A percentile compares a stretch with the other conserved stretches of the same genome.
phyloP scores from a whole-genome alignment of 306 rosid species.

The Corylus avellana region DNA sequence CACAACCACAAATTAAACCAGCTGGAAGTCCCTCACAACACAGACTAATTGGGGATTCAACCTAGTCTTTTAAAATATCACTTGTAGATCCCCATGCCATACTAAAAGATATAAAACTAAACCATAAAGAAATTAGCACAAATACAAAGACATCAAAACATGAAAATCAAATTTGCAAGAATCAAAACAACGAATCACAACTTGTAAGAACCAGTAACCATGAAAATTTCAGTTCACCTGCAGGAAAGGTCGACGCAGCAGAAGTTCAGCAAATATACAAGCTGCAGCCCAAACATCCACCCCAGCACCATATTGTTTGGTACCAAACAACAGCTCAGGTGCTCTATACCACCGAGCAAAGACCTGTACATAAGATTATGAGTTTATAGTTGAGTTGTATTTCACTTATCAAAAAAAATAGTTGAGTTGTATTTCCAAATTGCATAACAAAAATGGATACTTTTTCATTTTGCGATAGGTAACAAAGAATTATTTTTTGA shows the following conservation, averaged over 20 bases:
- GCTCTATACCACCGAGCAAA: slow-evolving; percentile 99
- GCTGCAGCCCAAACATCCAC: slow-evolving; percentile 99
- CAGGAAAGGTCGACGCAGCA: slow-evolving; percentile 88
- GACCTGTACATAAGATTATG: slow-evolving; percentile 49
- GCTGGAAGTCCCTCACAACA: no score
- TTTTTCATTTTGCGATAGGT: neutral
- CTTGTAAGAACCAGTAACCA: slow-evolving; percentile 4
- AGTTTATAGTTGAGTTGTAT: slow-evolving; percentile 13
- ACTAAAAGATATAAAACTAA: neutral
- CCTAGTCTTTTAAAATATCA: no score
- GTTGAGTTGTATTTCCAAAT: neutral
- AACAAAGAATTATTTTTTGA: neutral
- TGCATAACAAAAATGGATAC: neutral
- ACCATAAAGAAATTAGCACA: neutral
- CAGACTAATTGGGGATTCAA: no score
- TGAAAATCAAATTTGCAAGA: neutral
- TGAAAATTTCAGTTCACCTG: slow-evolving; percentile 54
- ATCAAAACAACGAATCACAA: neutral
- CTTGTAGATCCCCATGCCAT: no score
- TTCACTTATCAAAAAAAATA: neutral
- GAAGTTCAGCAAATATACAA: slow-evolving; percentile 91
- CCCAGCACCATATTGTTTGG: slow-evolving; percentile 92
- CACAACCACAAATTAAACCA: no score
- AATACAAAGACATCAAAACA: neutral
- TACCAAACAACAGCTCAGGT: slow-evolving; percentile 91